Conservation (phyloP, 345 rosid species). For the Iberis pinnata region DNA sequence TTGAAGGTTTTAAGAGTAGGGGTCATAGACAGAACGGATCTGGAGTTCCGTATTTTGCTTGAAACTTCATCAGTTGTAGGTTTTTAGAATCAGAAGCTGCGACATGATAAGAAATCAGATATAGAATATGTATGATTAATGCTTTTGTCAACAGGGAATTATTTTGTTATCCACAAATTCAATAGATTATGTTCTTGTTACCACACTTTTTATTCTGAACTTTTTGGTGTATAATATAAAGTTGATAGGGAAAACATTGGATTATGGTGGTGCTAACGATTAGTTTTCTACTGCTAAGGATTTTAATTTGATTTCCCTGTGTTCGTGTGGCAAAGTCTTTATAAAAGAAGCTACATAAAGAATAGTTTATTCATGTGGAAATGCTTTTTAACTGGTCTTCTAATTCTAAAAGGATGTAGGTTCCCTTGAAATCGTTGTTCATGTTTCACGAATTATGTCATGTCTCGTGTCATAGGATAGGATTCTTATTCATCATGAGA, state of each 20-base stretch:
- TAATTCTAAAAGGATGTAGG: too few species aligned
- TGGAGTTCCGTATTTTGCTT: not conserved
- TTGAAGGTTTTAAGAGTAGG: not conserved
- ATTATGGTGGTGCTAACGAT: not conserved
- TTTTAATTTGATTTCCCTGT: not conserved
- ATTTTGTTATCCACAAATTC: not conserved
- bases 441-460: too few species aligned
- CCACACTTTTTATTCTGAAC: not conserved
- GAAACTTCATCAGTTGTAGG: not conserved
- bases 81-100: conserved; percentile 3
- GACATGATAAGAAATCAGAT: not conserved
- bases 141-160: not conserved
- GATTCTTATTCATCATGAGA: not conserved
- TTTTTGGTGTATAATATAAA: not conserved
- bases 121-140: conserved; percentile 4
- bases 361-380: not conserved
- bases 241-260: not conserved
- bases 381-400: not conserved
- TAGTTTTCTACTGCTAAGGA: not conserved
- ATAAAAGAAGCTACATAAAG: not conserved
- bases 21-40: conserved; percentile 9
- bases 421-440: not conserved
- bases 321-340: not conserved
- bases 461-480: not conserved
- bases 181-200: not conserved